These are phyloP conservation scores for Diutina neorugosa DNA, from an alignment of 1,139 yeast genomes.

Conservation along the genomic window DNA sequence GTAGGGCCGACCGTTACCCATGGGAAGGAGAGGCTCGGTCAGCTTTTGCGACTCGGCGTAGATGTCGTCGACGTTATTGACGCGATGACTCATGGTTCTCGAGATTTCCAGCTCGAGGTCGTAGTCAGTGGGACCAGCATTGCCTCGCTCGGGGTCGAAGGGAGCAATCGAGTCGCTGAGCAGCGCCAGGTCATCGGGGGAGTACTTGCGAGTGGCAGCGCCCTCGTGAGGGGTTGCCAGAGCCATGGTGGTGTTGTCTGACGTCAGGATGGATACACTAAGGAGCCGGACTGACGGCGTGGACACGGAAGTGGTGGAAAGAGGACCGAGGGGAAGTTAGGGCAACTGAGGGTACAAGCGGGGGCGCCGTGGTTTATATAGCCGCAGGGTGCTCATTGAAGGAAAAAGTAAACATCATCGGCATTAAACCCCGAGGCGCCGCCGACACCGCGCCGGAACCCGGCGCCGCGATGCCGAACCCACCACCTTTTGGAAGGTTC, in stretches of 20 bases:
- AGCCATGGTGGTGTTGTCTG: background rate
- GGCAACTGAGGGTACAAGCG: too few relatives aligned
- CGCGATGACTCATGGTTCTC: constrained; percentile 10
- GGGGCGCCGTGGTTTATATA: too few relatives aligned
- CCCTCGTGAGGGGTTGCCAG: background rate
- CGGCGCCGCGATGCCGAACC: too few relatives aligned
- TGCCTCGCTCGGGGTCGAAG: background rate
- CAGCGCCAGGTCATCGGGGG: background rate
- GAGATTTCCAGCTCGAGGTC: constrained; percentile 5
- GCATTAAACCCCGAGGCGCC: background rate
- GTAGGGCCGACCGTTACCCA: constrained; percentile 46
- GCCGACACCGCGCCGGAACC: background rate
- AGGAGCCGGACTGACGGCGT: background rate
- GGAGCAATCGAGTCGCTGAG: background rate
- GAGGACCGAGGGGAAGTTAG: too few relatives aligned
- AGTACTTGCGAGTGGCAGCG: background rate
- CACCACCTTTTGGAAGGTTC: too few relatives aligned
- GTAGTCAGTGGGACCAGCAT: background rate
- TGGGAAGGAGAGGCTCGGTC: constrained; percentile 18
- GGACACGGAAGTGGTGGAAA: background rate
- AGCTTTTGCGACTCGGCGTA: constrained; percentile 8
- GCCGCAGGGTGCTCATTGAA: background rate
- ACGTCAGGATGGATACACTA: background rate
- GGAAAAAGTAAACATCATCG: background rate
- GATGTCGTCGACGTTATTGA: constrained; percentile 18